A percentile compares a stretch with the other conserved stretches of the same genome.
phyloP scores from a whole-genome alignment of 148 eudicot genomes.

The Beta vulgaris region DNA sequence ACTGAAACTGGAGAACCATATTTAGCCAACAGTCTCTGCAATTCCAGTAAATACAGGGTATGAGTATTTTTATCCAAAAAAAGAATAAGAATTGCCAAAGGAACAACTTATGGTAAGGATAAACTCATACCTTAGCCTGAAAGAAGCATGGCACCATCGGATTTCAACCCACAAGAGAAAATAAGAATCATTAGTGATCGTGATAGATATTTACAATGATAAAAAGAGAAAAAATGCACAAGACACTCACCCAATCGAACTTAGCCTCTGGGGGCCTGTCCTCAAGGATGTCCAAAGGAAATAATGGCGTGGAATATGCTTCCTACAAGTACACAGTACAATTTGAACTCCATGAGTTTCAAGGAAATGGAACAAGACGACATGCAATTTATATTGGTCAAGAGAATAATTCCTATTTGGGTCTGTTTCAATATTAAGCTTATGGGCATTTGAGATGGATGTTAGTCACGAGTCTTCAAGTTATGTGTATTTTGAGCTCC shows the following conservation, averaged over 20 bases:
- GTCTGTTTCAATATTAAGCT: background rate
- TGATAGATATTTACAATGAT: background rate
- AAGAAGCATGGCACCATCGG: conserved; percentile 25
- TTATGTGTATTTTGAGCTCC: background rate
- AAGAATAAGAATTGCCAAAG: background rate
- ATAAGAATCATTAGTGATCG: conserved; percentile 24
- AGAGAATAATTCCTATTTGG: background rate
- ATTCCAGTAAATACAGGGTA: background rate
- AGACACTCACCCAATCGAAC: conserved; percentile 62
- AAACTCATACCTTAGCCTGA: conserved; percentile 66
- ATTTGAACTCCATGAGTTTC: background rate
- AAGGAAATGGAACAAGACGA: background rate
- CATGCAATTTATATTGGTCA: background rate
- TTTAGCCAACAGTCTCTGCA: conserved; percentile 83
- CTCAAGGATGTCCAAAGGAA: conserved; percentile 75
- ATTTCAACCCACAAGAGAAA: conserved; percentile 25
- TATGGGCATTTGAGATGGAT: background rate
- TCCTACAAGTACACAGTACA: conserved; percentile 43
- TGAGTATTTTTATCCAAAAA: background rate
- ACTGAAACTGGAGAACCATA: conserved; percentile 86
- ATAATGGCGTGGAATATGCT: conserved; percentile 76
- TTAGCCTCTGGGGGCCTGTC: conserved; percentile 74
- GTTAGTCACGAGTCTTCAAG: background rate
- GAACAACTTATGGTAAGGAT: background rate
- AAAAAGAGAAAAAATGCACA: background rate